phyloP scores from a whole-genome alignment of 305 asterid species.

The Petunia hybrid region DNA sequence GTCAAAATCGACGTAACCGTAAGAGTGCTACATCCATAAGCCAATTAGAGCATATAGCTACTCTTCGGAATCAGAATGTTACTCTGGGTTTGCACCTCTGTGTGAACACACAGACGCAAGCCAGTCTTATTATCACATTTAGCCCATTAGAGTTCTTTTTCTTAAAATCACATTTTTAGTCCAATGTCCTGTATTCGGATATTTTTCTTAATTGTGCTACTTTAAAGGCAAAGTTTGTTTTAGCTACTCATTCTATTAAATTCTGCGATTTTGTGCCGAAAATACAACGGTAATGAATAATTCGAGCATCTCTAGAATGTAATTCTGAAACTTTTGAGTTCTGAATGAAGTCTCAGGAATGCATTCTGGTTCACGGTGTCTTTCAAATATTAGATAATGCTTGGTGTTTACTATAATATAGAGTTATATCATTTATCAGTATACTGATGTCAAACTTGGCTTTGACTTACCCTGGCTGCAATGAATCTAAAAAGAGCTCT shows the following conservation, averaged over 20 bases:
- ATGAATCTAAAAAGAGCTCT: not conserved
- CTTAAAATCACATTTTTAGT: not conserved
- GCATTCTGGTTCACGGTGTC: constrained; percentile 11
- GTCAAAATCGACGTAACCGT: not conserved
- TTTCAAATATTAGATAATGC: not conserved
- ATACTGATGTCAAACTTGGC: not conserved
- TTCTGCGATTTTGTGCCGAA: not conserved
- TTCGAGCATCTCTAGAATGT: not conserved
- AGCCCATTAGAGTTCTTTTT: not conserved
- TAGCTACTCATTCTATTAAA: not conserved
- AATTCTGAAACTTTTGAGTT: not conserved
- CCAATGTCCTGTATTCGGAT: not conserved
- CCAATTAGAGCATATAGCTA: not conserved
- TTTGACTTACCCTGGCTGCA: not conserved
- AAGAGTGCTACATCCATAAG: not conserved
- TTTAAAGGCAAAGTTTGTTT: not conserved
- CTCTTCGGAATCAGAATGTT: constrained; percentile 1
- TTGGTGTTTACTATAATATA: not conserved
- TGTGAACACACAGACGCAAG: not conserved
- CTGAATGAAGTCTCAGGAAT: not conserved
- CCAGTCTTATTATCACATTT: not conserved
- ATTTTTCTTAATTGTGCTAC: not conserved
- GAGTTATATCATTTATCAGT: not conserved
- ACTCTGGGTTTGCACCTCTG: constrained; percentile 9
- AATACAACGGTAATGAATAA: not conserved